Evolutionary conservation across 2,329 filamentous ascomycete species (phyloP).

Genomic region (Pleomassaria siparia): DNA sequence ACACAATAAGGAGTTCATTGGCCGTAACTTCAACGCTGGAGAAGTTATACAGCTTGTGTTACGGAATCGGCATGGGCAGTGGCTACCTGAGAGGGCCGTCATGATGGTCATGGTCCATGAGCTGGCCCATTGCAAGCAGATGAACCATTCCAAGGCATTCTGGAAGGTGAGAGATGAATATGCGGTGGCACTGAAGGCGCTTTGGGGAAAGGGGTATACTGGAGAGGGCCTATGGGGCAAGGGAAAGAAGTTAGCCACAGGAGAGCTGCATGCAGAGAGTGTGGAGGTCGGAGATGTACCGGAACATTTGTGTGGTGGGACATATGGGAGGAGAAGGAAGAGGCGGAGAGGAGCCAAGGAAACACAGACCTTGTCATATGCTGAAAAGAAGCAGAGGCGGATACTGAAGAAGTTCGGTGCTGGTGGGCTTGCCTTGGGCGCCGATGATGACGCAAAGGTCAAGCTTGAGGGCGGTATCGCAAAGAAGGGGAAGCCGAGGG

Average conservation of each 20-base stretch:
- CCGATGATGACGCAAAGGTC: slow-evolving; percentile 65
- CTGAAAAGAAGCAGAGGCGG: slow-evolving; percentile 70
- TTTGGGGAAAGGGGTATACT: slow-evolving; percentile 72
- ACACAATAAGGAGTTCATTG: slow-evolving; percentile 79
- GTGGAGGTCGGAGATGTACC: slow-evolving; percentile 32
- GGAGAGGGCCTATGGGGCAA: slow-evolving; percentile 84
- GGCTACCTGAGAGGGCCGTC: slow-evolving; percentile 81
- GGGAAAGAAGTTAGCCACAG: slow-evolving; percentile 62
- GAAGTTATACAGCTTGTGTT: slow-evolving; percentile 86
- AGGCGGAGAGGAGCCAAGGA: slow-evolving; percentile 48
- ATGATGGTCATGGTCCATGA: slow-evolving; percentile 98
- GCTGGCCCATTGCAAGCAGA: slow-evolving; percentile 83
- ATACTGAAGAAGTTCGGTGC: slow-evolving; percentile 77
- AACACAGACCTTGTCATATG: slow-evolving; percentile 60
- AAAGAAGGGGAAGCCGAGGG: slow-evolving; percentile 66
- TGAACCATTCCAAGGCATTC: slow-evolving; percentile 83
- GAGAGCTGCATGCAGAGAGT: slow-evolving; percentile 24
- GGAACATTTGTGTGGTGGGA: slow-evolving; percentile 77
- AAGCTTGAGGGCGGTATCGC: slow-evolving; percentile 68
- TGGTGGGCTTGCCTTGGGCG: slow-evolving; percentile 68
- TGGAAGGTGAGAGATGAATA: slow-evolving; percentile 78
- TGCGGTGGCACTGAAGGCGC: slow-evolving; percentile 66
- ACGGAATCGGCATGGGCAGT: slow-evolving; percentile 63
- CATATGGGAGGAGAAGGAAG: slow-evolving; percentile 63
- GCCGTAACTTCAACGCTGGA: slow-evolving; percentile 87